Evolutionary conservation across 192 early-diverging fungal genomes (phyloP).

Genomic region (Coemansia sp.): DNA sequence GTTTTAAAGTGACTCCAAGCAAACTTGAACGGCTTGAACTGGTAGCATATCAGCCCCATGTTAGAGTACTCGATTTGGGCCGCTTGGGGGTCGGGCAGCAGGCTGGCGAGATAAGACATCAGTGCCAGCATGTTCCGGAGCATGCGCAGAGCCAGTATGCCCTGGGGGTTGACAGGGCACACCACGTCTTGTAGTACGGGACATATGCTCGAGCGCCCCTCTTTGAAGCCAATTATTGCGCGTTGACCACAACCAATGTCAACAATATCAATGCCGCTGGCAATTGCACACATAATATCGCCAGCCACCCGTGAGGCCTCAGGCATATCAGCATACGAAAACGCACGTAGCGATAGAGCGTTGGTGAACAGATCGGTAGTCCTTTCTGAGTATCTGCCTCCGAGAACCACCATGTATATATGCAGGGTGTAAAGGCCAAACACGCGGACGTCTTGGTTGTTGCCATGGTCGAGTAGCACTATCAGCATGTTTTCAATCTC

Average conservation of each 20-base stretch:
- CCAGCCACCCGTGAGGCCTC: slow-evolving; percentile 33
- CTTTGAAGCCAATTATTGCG: slow-evolving; percentile 35
- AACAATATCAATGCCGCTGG: slow-evolving; percentile 24
- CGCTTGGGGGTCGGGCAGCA: slow-evolving; percentile 24
- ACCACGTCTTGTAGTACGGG: slow-evolving; percentile 35
- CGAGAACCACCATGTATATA: slow-evolving; percentile 28
- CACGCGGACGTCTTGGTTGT: slow-evolving; percentile 43
- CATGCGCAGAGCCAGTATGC: slow-evolving; percentile 37
- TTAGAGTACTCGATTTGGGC: slow-evolving; percentile 25
- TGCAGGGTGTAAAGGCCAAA: slow-evolving; percentile 34
- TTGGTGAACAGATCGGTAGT: slow-evolving; percentile 43
- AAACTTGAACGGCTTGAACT: slow-evolving; percentile 14
- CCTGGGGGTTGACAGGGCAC: slow-evolving; percentile 49
- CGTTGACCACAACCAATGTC: slow-evolving; percentile 49
- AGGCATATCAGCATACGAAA: slow-evolving; percentile 44
- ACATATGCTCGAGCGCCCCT: slow-evolving; percentile 41
- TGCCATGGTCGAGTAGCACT: slow-evolving; percentile 48
- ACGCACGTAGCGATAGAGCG: slow-evolving; percentile 31
- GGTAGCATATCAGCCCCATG: slow-evolving; percentile 16
- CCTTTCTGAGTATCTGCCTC: slow-evolving; percentile 23
- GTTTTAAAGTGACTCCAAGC: slow-evolving; percentile 4
- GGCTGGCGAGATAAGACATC: slow-evolving; percentile 25
- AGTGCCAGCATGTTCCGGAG: slow-evolving; percentile 17
- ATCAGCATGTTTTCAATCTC: slow-evolving; percentile 52
- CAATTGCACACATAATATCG: slow-evolving; percentile 44